Conservation (phyloP, 2,329 filamentous ascomycete genomes). For the Rachicladosporium sp. region DNA sequence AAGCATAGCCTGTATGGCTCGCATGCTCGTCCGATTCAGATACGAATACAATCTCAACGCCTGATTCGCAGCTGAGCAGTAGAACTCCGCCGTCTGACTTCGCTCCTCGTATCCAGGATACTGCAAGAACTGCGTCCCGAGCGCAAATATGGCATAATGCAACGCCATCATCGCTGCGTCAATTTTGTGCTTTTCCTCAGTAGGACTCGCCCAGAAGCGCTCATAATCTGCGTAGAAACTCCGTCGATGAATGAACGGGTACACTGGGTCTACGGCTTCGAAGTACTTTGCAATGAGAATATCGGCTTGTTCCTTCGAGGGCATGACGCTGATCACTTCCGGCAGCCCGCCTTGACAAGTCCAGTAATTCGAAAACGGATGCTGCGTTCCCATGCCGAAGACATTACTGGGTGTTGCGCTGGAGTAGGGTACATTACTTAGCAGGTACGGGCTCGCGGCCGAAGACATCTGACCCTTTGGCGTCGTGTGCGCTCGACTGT, state of each 20-base stretch:
- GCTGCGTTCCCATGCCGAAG: constrained; percentile 67
- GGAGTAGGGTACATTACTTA: constrained; percentile 63
- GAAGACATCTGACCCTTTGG: constrained; percentile 1
- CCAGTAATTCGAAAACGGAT: constrained; percentile 77
- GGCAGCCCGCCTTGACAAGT: constrained; percentile 62
- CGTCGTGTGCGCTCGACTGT: constrained; percentile 10
- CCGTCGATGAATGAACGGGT: constrained; percentile 65
- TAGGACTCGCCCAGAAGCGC: constrained; percentile 56
- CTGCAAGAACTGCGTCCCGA: constrained; percentile 67
- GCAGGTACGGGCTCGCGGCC: constrained; percentile 35
- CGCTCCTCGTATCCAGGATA: constrained; percentile 45
- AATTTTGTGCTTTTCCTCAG: constrained; percentile 44
- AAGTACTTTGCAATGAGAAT: constrained; percentile 47
- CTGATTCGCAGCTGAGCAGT: constrained; percentile 66
- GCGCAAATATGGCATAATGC: constrained; percentile 63
- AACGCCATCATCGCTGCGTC: constrained; percentile 61
- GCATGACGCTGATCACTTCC: constrained; percentile 64
- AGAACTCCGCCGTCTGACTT: constrained; percentile 69
- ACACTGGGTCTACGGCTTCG: constrained; percentile 60
- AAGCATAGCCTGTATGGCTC: constrained; percentile 69
- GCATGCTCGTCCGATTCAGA: constrained; percentile 59
- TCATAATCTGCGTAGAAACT: constrained; percentile 70
- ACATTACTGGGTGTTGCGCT: constrained; percentile 60
- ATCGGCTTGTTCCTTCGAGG: constrained; percentile 63
- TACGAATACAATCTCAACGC: constrained; percentile 64